Evolutionary conservation across 805 yeast species (phyloP), one percentile per base, ranked within the genome.

Genomic region (Saccharomycopsis fodiens): DNA sequence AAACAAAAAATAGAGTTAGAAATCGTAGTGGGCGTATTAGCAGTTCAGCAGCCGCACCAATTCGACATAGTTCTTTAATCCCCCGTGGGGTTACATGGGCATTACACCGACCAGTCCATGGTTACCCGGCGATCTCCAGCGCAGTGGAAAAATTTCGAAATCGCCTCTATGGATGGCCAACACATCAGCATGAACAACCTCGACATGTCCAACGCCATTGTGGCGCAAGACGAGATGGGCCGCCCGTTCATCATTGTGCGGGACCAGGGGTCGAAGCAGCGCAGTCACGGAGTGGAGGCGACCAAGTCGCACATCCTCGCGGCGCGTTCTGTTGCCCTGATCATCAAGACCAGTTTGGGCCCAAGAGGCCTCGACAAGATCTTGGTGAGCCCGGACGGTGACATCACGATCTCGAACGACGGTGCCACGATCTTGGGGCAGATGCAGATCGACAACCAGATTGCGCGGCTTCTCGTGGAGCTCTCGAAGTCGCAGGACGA

Each of bases 351-450:
- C 25, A 85, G 98, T 2, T 69, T 93, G 53, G 99, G 99, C 13
- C 99, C 99, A 52, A 91, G 93, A 61, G 99, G 99, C 52, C 91
- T 93, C 97, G 99, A 93, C 65, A 93, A 93, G 63, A 70, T 93
- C 52, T 70, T 93, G 52, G 96, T 87, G 59, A 81, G 94, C 54
- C 85, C 96, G 16, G 74, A 88, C 3, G 77, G 93, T 36, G 86
- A 85, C 39, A 72, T 72, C 45, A 73, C 93, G 2, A 89, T 93
- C 32, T 93, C 99, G 41, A 93, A 93, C 63, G 99, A 93, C 68
- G 99, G 99, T 51, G 98, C 98, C 42, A 93, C 99, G 2, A 93
- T 93, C 53, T 69, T 93, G 54, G 88, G 89, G 59, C 75, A 95
- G 1, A 91, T 93, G 57, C 97, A 97, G 13, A 77, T 93, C 54